These are phyloP conservation scores for Sugiyamaella lignohabitans DNA, from an alignment of 805 yeast species.

Conservation along the genomic window DNA sequence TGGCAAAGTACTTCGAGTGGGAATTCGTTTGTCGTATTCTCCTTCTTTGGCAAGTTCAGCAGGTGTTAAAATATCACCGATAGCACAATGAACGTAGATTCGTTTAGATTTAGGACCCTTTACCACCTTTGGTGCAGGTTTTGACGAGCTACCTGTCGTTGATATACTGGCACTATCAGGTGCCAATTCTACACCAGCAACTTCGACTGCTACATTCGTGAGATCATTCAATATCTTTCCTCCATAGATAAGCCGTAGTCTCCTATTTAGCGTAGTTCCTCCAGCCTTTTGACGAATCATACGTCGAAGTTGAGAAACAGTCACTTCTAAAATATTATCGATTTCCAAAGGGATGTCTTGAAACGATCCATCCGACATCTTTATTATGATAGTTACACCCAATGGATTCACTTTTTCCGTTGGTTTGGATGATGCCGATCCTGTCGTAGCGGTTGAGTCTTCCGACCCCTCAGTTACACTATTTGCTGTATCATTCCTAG, in stretches of 20 bases:
- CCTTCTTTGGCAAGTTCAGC: slow-evolving; percentile 57
- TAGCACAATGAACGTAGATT: slow-evolving; percentile 71
- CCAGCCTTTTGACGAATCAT: slow-evolving; percentile 37
- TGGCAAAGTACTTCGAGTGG: slow-evolving; percentile 48
- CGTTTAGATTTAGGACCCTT: slow-evolving; percentile 11
- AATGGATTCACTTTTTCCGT: slow-evolving; percentile 2
- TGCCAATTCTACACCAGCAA: slow-evolving; percentile 28
- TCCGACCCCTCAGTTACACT: not conserved
- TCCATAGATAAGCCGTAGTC: slow-evolving; percentile 60
- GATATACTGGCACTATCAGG: not conserved
- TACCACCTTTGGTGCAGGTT: not conserved
- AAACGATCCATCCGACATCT: slow-evolving; percentile 42
- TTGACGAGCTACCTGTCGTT: not conserved
- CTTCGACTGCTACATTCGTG: slow-evolving; percentile 49
- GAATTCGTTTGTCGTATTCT: slow-evolving; percentile 46
- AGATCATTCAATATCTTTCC: slow-evolving; percentile 59
- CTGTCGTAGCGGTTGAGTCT: not conserved
- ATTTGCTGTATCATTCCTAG: no score
- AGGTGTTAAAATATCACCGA: slow-evolving; percentile 56
- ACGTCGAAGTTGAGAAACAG: slow-evolving; percentile 37
- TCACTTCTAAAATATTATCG: slow-evolving; percentile 30
- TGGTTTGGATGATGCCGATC: not conserved
- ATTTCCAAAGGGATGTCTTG: slow-evolving; percentile 39
- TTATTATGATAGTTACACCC: slow-evolving; percentile 28
- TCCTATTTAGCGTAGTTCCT: slow-evolving; percentile 35